phyloP scores from a whole-genome alignment of 2,329 filamentous ascomycete genomes.

The Stemphylium vesicarium region DNA sequence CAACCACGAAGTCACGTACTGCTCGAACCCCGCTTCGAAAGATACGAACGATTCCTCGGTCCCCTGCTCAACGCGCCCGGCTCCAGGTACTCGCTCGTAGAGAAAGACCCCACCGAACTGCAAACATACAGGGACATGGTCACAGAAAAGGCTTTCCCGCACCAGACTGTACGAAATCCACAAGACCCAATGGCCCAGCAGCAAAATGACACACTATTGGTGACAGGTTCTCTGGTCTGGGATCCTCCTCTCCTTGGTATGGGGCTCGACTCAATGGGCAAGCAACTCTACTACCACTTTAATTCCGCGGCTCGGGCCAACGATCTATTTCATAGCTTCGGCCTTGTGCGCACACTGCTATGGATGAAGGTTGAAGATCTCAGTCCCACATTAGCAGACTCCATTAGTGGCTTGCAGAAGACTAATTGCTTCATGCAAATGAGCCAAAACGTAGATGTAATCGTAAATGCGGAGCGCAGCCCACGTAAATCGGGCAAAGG shows the following conservation, averaged over 20 bases:
- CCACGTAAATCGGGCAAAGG: constrained; percentile 20
- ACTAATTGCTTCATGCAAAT: constrained; percentile 66
- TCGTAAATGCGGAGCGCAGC: constrained; percentile 25
- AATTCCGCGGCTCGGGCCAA: constrained; percentile 64
- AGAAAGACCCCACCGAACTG: constrained; percentile 28
- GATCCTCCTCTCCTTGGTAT: constrained; percentile 53
- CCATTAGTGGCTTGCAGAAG: constrained; percentile 62
- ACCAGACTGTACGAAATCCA: constrained; percentile 57
- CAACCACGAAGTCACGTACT: constrained; percentile 83
- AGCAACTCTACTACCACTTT: constrained; percentile 67
- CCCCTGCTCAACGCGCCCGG: constrained; percentile 48
- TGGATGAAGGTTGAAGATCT: constrained; percentile 72
- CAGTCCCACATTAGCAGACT: constrained; percentile 64
- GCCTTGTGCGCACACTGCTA: constrained; percentile 78
- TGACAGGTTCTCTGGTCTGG: constrained; percentile 49
- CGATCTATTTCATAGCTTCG: constrained; percentile 73
- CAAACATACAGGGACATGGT: constrained; percentile 60
- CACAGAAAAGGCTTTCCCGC: constrained; percentile 57
- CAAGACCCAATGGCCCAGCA: constrained; percentile 53
- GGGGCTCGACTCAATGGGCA: constrained; percentile 62
- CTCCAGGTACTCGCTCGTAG: constrained; percentile 58
- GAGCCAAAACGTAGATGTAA: constrained; percentile 60
- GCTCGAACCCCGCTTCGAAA: constrained; percentile 70
- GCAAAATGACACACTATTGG: constrained; percentile 75
- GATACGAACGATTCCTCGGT: constrained; percentile 67